Evolutionary conservation across 2,329 filamentous ascomycete species (phyloP).

Genomic region (Dothideomycetes sp.): DNA sequence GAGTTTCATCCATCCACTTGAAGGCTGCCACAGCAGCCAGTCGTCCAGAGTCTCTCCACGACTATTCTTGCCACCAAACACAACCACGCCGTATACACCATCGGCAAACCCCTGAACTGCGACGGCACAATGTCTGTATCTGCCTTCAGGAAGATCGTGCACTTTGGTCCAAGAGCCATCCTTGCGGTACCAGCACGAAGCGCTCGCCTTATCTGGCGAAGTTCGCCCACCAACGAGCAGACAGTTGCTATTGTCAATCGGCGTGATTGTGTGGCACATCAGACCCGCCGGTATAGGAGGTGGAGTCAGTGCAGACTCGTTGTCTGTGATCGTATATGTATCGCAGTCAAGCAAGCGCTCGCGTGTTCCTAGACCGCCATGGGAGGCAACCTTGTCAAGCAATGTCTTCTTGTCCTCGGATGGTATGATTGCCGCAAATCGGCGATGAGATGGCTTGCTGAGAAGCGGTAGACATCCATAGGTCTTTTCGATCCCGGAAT

Average conservation of each 20-base stretch:
- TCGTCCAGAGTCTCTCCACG: constrained; percentile 30
- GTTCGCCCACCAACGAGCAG: constrained; percentile 66
- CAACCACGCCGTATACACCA: constrained; percentile 30
- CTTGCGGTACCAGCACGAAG: constrained; percentile 66
- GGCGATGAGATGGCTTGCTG: constrained; percentile 16
- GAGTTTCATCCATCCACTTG: constrained; percentile 41
- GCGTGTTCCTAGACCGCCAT: constrained; percentile 37
- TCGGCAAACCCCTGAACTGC: constrained; percentile 23
- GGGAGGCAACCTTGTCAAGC: constrained; percentile 23
- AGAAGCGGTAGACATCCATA: background rate
- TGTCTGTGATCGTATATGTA: constrained; percentile 23
- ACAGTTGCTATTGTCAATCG: constrained; percentile 43
- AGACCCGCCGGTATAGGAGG: constrained; percentile 23
- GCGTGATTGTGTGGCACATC: constrained; percentile 69
- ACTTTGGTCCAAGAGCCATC: constrained; percentile 52
- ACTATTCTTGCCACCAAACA: constrained; percentile 36
- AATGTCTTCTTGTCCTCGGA: constrained; percentile 15
- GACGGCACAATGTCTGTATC: constrained; percentile 65
- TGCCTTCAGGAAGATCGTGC: constrained; percentile 54
- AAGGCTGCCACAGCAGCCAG: constrained; percentile 34
- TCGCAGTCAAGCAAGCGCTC: constrained; percentile 37
- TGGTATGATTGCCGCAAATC: constrained; percentile 29
- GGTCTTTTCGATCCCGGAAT: no score
- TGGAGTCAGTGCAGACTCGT: constrained; percentile 18
- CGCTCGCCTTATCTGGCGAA: constrained; percentile 59